These are phyloP conservation scores for Cryphonectria naterciae DNA, from an alignment of 2,329 filamentous ascomycete species.

Conservation along the genomic window DNA sequence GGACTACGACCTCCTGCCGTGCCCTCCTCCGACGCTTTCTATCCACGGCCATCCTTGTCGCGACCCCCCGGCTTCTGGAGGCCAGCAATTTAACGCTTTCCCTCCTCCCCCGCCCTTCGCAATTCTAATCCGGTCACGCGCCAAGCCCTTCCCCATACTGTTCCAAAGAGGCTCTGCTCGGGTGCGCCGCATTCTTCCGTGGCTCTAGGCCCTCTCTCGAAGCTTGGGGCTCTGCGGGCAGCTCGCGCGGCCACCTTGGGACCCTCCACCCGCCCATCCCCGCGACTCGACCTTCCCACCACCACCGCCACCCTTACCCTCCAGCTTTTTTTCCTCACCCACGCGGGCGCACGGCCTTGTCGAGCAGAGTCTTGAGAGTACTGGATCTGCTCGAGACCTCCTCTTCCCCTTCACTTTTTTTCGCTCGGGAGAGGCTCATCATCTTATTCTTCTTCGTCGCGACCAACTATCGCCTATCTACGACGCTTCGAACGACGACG, in stretches of 20 bases:
- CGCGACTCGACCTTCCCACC: conserved; percentile 17
- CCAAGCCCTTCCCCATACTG: conserved; percentile 30
- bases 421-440: background rate
- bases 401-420: background rate
- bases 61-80: conserved; percentile 19
- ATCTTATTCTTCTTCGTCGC: background rate
- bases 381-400: background rate
- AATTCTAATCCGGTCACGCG: conserved; percentile 28
- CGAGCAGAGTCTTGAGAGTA: background rate
- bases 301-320: background rate
- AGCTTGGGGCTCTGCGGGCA: conserved; percentile 30
- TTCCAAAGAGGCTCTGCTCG: conserved; percentile 25
- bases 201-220: conserved; percentile 8
- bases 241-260: conserved; percentile 22
- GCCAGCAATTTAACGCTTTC: conserved; percentile 26
- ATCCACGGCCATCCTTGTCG: conserved; percentile 25
- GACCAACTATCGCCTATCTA: background rate
- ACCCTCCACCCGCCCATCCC: conserved; percentile 26
- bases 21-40: conserved; percentile 4
- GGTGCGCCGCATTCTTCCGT: conserved; percentile 26
- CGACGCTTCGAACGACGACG: background rate
- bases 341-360: background rate
- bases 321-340: conserved; percentile 5
- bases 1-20: conserved; percentile 12
- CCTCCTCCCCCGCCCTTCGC: conserved; percentile 23